These are phyloP conservation scores for Oryza meridionalis DNA, from an alignment of 176 grass and related monocot genomes.

Conservation along the genomic window DNA sequence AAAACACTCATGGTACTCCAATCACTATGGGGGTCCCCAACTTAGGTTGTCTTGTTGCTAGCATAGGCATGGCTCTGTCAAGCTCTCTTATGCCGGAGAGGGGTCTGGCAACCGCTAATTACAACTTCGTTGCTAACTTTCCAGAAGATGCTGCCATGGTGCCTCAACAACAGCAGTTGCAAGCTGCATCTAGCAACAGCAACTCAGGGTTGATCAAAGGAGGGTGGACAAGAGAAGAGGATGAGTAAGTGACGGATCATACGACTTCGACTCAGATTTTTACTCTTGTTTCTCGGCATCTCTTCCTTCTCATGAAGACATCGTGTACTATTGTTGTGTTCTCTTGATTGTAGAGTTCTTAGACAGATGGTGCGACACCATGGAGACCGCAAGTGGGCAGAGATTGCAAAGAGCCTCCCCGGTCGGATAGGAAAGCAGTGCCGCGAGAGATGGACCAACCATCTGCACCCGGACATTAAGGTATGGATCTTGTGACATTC, in stretches of 20 bases:
- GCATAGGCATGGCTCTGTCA: background rate
- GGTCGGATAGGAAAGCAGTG: slow-evolving; percentile 80
- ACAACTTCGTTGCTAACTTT: background rate
- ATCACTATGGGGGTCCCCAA: background rate
- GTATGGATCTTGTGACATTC: slow-evolving; percentile 18
- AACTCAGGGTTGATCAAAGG: slow-evolving; percentile 31
- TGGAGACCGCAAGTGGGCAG: slow-evolving; percentile 62
- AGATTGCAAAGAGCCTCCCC: slow-evolving; percentile 57
- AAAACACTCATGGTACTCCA: background rate
- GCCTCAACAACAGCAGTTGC: background rate
- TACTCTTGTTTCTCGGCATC: background rate
- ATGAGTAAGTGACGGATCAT: slow-evolving; percentile 29
- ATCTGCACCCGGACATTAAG: slow-evolving; percentile 71
- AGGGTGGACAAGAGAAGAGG: slow-evolving; percentile 70
- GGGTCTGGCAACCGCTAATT: background rate
- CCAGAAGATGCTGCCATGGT: background rate
- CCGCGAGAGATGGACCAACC: slow-evolving; percentile 84
- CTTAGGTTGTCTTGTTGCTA: background rate
- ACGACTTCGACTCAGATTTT: background rate
- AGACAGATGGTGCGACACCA: slow-evolving; percentile 42
- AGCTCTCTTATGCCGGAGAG: slow-evolving; percentile 22
- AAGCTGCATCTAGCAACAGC: background rate
- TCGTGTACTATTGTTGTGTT: background rate
- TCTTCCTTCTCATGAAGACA: background rate
- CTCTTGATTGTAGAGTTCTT: slow-evolving; percentile 48